Evolutionary conservation across 139 green algal species (phyloP), one percentile per base, ranked within the genome.

Genomic region (Coelastrella sp.): DNA sequence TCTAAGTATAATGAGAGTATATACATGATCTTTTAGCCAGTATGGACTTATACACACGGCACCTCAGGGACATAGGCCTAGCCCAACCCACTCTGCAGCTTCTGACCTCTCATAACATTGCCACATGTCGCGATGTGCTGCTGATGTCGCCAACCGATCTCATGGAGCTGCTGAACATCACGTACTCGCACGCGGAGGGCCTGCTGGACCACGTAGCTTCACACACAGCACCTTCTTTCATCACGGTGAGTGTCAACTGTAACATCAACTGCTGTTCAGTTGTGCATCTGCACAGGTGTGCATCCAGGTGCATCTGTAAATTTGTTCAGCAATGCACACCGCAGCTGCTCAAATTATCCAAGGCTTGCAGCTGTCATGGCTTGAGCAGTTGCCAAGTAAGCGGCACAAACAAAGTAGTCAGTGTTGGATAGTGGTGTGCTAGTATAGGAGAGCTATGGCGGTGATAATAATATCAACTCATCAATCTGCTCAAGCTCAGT

Each of bases 151-250:
- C 75, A 0, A 61, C 92, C 0, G 94, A 96, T 68, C 81, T 96
- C 19, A 82, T 93, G 0, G 94, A 96, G 78, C 68, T 91, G 20
- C 87, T 96, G 7, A 70, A 87, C 75, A 59, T 91, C 8, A 57
- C 65, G 3, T 59, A 82, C 65, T 60, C 22, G 9, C 60, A 61
- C 0, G 87, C 87, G 7, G 22, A 81, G 56, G 17, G 10, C 35
- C 78, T 91, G 65, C 66, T 91, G 78, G 22, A 56, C 11, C n/a
- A 87, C 15, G 87, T 78, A 24, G 63, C 63, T 7, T 25, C 72
- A 66, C 78, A 82, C 49, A 20, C 65, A 56, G 87, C 87, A 6
- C 87, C 87, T n/a, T 27, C 76, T 8, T 91, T 82, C 66, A 61
- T 60, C 22, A 87, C 87, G 12, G 87, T 91, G 25, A 59, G 79